Evolutionary conservation across 257 asterid genomes (phyloP).

Genomic region (Solanum tarapatanum): DNA sequence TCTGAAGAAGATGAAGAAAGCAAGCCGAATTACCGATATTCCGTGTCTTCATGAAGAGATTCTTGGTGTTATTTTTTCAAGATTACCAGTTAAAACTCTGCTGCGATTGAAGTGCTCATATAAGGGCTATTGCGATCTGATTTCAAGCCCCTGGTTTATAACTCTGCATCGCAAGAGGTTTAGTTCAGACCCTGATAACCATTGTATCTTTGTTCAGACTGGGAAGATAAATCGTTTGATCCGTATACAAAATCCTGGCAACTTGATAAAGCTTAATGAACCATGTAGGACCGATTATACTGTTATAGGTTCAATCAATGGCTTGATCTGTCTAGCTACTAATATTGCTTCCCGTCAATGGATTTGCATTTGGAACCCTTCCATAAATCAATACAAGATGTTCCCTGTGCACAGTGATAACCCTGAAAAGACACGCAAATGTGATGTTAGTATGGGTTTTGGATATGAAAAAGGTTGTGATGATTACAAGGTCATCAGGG

Average conservation of each 20-base stretch:
- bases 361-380: background rate
- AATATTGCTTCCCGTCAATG: background rate
- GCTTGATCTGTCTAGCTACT: background rate
- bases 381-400: background rate
- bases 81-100: background rate
- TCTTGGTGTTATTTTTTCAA: background rate
- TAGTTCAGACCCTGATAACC: background rate
- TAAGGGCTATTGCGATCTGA: background rate
- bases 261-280: background rate
- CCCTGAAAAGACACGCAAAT: background rate
- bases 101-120: background rate
- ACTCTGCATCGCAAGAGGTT: background rate
- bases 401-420: background rate
- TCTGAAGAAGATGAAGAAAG: background rate
- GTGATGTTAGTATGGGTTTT: background rate
- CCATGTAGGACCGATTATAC: background rate
- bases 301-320: background rate
- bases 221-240: background rate
- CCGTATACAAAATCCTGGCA: background rate
- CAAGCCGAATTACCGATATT: background rate
- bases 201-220: background rate
- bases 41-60: background rate
- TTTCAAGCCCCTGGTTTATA: background rate
- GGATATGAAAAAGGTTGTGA: background rate
- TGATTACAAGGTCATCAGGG: slow-evolving; percentile 2